Evolutionary conservation across 441 rosid species (phyloP), one percentile per base, ranked within the genome.

Genomic region (Pelargonium exstipulatum): DNA sequence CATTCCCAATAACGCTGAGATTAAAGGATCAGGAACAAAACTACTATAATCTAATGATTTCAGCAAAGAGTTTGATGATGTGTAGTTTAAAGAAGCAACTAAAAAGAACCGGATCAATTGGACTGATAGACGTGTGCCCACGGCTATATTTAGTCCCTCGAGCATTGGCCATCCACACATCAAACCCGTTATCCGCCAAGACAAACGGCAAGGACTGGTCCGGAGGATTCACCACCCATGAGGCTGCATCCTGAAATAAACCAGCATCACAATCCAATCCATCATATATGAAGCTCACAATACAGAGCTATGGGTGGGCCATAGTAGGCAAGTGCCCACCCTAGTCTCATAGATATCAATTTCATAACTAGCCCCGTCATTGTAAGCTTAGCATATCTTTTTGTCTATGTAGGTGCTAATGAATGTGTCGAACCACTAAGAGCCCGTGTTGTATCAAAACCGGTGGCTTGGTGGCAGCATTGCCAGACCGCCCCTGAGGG

Each of bases 1-100:
- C 86, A 82, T 57, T 82, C 83, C 86, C 86, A 82, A 14, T 77
- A 82, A 66, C 83, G 80, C 86, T 80, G 77, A 43, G 69, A 24
- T 24, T 1, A 24, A 24, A 64, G 10, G 22, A 2, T 10, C 42
- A 8, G 37, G 3, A 32, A 46, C 10, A 55, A 60, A 65, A 10
- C 6, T 42, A 48, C 37, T 4, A 32, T 4, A 32, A 32, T 32
- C 37, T 32, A 32, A 32, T 32, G 4, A 32, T 32, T 32, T 32
- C 37, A 32, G 37, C 37, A 32, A 32, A 32, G 37, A 37, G 6
- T 37, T 37, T 6, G 42, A 37, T 7, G 42, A 37, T 0, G 5
- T 48, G 2, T 14, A n/a, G 55, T 48, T 48, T 12, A 12, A 14
- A 24, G 2, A 18, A 57, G 29, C 2, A 57, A 12, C 9, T 18